These are phyloP conservation scores for Sonneratia alba DNA, from an alignment of 345 rosid species.

Conservation along the genomic window DNA sequence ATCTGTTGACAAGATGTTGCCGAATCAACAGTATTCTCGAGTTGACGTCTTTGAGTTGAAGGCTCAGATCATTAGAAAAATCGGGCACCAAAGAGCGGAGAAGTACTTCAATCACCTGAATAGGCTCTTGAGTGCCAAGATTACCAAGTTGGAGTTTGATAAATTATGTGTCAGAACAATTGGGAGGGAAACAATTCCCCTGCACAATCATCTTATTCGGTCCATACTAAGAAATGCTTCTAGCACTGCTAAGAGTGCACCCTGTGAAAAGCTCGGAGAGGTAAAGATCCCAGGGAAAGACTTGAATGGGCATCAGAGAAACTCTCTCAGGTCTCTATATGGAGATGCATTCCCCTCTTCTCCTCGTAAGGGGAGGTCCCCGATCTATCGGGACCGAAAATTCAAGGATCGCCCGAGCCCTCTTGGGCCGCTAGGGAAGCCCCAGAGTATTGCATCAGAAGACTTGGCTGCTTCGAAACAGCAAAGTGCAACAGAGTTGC, in stretches of 20 bases:
- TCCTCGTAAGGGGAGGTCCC: slow-evolving; percentile 59
- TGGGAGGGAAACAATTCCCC: slow-evolving; percentile 58
- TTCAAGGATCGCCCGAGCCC: slow-evolving; percentile 67
- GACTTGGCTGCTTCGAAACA: slow-evolving; percentile 44
- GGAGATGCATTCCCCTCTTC: slow-evolving; percentile 55
- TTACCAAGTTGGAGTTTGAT: slow-evolving; percentile 65
- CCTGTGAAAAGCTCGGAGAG: slow-evolving; percentile 20
- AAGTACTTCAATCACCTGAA: slow-evolving; percentile 67
- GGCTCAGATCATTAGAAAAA: slow-evolving; percentile 32
- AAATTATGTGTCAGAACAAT: slow-evolving; percentile 43
- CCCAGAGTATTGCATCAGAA: slow-evolving; percentile 45
- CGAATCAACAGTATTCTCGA: slow-evolving; percentile 20
- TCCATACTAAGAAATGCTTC: slow-evolving; percentile 69
- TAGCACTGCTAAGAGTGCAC: slow-evolving; percentile 41
- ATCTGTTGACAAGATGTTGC: slow-evolving; percentile 19
- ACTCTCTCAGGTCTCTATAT: slow-evolving; percentile 30
- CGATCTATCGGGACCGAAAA: slow-evolving; percentile 36
- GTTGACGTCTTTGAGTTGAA: slow-evolving; percentile 43
- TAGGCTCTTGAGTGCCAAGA: slow-evolving; percentile 40
- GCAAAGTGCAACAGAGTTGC: slow-evolving; percentile 60
- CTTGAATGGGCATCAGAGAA: slow-evolving; percentile 29
- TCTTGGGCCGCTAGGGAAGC: slow-evolving; percentile 72
- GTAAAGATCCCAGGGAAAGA: slow-evolving; percentile 22
- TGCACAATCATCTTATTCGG: slow-evolving; percentile 62
- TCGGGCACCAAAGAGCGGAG: slow-evolving; percentile 69